phyloP scores from a whole-genome alignment of 148 eudicot genomes.

The Chenopodium album region DNA sequence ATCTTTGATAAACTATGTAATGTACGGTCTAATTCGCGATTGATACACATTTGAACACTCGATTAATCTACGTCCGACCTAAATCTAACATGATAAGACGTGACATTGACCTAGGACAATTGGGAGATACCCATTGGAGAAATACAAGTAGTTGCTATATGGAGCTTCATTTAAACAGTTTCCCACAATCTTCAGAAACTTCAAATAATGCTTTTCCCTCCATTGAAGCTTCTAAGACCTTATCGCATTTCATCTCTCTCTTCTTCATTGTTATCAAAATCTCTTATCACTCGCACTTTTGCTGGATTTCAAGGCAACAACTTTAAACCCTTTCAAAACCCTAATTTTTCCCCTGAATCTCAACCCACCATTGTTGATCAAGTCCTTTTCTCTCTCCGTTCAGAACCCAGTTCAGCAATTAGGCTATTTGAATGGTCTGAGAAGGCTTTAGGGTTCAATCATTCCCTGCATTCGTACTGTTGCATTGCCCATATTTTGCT shows the following conservation, averaged over 20 bases:
- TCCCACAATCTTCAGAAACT: not conserved
- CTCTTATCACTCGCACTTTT: slow-evolving; percentile 31
- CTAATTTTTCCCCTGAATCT: slow-evolving; percentile 12
- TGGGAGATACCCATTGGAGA: too few species aligned
- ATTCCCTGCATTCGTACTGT: slow-evolving; percentile 29
- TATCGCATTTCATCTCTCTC: slow-evolving; percentile 20
- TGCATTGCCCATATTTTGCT: slow-evolving; percentile 38
- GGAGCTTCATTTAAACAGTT: not conserved
- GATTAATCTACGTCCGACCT: too few species aligned
- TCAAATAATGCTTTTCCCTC: slow-evolving; percentile 25
- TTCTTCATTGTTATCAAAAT: slow-evolving; percentile 20
- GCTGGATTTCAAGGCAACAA: slow-evolving; percentile 36
- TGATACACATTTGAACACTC: too few species aligned
- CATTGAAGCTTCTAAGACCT: slow-evolving; percentile 27
- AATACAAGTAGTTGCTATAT: not conserved
- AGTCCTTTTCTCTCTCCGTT: slow-evolving; percentile 44
- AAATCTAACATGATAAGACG: too few species aligned
- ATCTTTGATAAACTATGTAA: too few species aligned
- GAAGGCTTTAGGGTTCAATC: slow-evolving; percentile 39
- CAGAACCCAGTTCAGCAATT: slow-evolving; percentile 52
- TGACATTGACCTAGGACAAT: too few species aligned
- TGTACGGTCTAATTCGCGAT: too few species aligned
- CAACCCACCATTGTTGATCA: slow-evolving; percentile 38
- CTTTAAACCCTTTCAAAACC: slow-evolving; percentile 28
- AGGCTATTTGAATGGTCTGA: slow-evolving; percentile 54